phyloP scores from a whole-genome alignment of 1,284 basidiomycete species.

The Microbotryomycetes sp. region DNA sequence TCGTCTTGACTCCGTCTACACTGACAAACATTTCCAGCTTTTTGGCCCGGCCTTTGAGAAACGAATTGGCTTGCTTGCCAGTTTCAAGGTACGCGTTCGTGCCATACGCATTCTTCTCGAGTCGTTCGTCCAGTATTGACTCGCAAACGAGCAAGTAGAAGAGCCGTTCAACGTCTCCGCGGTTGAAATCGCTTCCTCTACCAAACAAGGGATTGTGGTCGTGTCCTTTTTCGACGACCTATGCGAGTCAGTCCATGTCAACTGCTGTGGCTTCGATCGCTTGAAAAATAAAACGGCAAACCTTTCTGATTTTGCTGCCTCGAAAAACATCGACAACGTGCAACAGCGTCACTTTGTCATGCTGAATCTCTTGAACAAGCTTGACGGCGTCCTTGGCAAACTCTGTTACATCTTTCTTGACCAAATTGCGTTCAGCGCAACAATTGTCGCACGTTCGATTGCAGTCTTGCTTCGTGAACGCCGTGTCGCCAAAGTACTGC shows the following conservation, averaged over 20 bases:
- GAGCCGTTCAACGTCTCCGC: slow-evolving; percentile 55
- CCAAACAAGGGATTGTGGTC: slow-evolving; percentile 51
- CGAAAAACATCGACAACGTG: slow-evolving; percentile 52
- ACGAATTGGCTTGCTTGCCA: slow-evolving; percentile 8
- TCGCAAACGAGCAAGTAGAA: slow-evolving; percentile 52
- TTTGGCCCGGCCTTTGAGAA: slow-evolving; percentile 25
- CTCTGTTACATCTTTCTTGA: slow-evolving; percentile 48
- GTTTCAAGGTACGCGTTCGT: slow-evolving; percentile 42
- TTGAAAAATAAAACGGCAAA: not conserved
- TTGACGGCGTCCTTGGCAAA: slow-evolving; percentile 50
- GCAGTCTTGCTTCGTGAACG: slow-evolving; percentile 54
- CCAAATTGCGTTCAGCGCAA: slow-evolving; percentile 40
- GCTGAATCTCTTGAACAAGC: slow-evolving; percentile 39
- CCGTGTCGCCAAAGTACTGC: slow-evolving; percentile 56
- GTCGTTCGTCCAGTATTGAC: slow-evolving; percentile 43
- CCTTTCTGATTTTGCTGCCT: slow-evolving; percentile 52
- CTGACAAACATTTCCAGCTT: slow-evolving; percentile 24
- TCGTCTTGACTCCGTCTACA: not conserved
- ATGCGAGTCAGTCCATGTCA: not conserved
- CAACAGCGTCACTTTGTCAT: slow-evolving; percentile 45
- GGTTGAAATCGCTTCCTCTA: slow-evolving; percentile 48
- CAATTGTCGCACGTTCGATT: slow-evolving; percentile 68
- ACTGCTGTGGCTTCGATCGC: not conserved
- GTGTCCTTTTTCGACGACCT: slow-evolving; percentile 49
- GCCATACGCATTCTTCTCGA: slow-evolving; percentile 38